A percentile compares a stretch with the other conserved stretches of the same genome.
Conservation (phyloP, 805 yeast genomes). For the Yarrowia osloensis region DNA sequence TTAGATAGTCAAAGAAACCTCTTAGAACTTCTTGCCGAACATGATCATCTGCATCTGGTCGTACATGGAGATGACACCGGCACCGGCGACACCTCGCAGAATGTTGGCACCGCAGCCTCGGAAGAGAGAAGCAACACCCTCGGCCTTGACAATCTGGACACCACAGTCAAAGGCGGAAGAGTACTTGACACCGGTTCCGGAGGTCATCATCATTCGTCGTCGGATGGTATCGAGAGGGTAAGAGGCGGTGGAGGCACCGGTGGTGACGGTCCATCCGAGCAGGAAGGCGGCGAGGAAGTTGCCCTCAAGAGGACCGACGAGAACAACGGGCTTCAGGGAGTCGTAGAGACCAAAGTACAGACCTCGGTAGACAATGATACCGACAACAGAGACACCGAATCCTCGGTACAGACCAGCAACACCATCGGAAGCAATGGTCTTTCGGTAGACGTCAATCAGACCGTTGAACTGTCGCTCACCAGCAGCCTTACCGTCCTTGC, state of each 20-base stretch:
- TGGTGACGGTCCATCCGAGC: conserved; percentile 97
- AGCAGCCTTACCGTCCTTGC: conserved; percentile 75
- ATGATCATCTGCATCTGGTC: conserved; percentile 94
- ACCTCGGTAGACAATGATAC: conserved; percentile 99
- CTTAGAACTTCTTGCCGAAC: conserved; percentile 88
- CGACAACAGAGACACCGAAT: conserved; percentile 97
- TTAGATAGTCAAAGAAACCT: neutral
- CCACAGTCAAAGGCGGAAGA: conserved; percentile 93
- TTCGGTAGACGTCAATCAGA: conserved; percentile 92
- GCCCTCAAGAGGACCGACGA: conserved; percentile 93
- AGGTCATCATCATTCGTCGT: conserved; percentile 99
- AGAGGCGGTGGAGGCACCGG: conserved; percentile 98
- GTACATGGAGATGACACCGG: conserved; percentile 97
- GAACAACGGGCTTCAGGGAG: conserved; percentile 91
- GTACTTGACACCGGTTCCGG: conserved; percentile 98
- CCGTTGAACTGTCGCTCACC: conserved; percentile 98
- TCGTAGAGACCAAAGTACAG: conserved; percentile 97
- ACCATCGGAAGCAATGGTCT: conserved; percentile 95
- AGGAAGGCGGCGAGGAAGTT: conserved; percentile 93
- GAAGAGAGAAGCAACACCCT: conserved; percentile 91
- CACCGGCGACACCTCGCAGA: conserved; percentile 99
- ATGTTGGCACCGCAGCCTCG: conserved; percentile 99
- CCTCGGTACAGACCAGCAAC: conserved; percentile 98
- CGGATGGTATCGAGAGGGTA: conserved; percentile 99
- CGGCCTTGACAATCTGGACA: conserved; percentile 90